A percentile compares a stretch with the other conserved stretches of the same genome.
Conservation (phyloP, 106 monocot genomes). For the Dendrobium chrysotoxum region DNA sequence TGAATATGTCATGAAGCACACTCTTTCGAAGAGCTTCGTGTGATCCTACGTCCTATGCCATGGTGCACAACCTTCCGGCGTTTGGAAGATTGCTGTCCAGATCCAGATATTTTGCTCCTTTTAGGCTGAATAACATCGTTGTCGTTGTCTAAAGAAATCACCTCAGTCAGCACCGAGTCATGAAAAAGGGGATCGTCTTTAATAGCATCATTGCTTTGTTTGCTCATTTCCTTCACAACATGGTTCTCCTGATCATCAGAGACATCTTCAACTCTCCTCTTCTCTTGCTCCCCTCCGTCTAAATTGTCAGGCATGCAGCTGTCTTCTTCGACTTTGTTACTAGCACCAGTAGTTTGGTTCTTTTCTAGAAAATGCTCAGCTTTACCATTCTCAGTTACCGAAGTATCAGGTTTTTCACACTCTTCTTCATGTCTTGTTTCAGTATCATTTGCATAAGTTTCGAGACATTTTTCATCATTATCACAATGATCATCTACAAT, state of each 20-base stretch:
- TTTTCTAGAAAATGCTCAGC: neutral
- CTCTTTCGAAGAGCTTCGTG: slow-evolving; percentile 4
- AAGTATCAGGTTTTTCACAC: neutral
- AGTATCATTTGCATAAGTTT: neutral
- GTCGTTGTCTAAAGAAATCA: neutral
- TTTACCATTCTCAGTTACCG: neutral
- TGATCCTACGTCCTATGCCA: neutral
- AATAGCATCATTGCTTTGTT: neutral
- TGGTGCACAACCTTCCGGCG: neutral
- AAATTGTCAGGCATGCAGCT: neutral
- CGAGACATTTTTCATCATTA: neutral
- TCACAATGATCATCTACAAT: neutral
- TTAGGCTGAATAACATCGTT: neutral
- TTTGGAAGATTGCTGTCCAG: neutral
- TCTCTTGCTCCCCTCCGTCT: neutral
- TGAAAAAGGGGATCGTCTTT: neutral
- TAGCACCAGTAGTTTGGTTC: neutral
- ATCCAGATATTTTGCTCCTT: neutral
- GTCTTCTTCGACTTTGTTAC: too few species aligned
- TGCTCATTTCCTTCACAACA: neutral
- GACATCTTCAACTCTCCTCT: neutral
- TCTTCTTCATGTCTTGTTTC: neutral
- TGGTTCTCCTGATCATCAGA: neutral
- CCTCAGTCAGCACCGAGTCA: neutral
- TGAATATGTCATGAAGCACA: neutral